Conservation (phyloP, 106 monocot species). For the Alisma plantagoaquatica region DNA sequence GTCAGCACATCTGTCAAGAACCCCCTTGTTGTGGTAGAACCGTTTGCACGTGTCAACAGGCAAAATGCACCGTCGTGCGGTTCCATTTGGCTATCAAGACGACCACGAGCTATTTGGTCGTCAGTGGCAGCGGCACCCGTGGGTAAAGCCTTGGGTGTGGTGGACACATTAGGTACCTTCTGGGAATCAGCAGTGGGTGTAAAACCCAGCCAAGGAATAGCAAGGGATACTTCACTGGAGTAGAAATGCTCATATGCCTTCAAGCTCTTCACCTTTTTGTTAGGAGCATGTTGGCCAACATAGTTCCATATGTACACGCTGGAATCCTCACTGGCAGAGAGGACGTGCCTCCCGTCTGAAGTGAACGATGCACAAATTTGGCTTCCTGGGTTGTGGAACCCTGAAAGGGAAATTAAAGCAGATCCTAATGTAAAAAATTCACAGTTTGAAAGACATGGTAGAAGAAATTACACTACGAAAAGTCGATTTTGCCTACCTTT, state of each 20-base stretch:
- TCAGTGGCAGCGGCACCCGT: neutral
- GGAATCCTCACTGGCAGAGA: slow-evolving; percentile 43
- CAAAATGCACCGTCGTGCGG: too few species aligned
- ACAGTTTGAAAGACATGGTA: neutral
- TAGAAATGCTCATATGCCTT: slow-evolving; percentile 33
- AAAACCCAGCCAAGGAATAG: slow-evolving; percentile 44
- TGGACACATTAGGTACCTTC: neutral
- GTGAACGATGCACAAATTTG: slow-evolving; percentile 48
- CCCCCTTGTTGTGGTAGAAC: neutral
- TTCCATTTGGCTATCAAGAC: too few species aligned
- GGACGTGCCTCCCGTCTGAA: slow-evolving; percentile 39
- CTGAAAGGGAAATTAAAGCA: slow-evolving; percentile 12
- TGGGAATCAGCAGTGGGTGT: too few species aligned
- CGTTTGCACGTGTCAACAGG: neutral
- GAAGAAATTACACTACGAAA: neutral
- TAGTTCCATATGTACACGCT: slow-evolving; percentile 34
- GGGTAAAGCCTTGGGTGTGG: neutral
- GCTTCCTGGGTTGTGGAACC: slow-evolving; percentile 22
- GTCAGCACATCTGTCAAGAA: slow-evolving; percentile 22
- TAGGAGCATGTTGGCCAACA: slow-evolving; percentile 3
- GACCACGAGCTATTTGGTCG: neutral
- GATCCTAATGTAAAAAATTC: neutral
- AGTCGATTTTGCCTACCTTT: slow-evolving; percentile 32
- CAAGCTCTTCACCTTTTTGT: slow-evolving; percentile 13
- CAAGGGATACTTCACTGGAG: slow-evolving; percentile 29